Conservation (phyloP, 129 eudicot genomes). For the Oenanthe sinensis region DNA sequence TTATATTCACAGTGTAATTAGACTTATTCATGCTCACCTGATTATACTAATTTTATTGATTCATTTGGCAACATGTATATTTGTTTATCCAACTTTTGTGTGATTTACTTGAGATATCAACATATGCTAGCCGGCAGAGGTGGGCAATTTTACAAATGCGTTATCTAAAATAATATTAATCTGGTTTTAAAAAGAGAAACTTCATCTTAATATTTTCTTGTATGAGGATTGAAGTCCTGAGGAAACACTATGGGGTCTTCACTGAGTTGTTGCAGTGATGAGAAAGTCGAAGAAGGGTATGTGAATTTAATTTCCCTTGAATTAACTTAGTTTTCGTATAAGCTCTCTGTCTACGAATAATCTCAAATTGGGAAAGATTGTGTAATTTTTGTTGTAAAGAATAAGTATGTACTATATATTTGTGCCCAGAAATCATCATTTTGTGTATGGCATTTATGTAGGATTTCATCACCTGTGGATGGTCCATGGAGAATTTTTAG, state of each 20-base stretch:
- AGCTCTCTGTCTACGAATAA: neutral
- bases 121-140: slow-evolving; percentile 2
- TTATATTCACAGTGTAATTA: neutral
- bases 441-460: slow-evolving; percentile 3
- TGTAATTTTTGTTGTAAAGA: neutral
- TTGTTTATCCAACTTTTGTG: neutral
- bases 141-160: slow-evolving; percentile 1
- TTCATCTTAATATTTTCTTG: neutral
- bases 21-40: neutral
- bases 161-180: neutral
- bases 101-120: neutral
- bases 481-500: slow-evolving; percentile 57
- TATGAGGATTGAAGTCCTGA: neutral
- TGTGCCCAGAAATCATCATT: neutral
- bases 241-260: slow-evolving; percentile 46
- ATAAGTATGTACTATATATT: neutral
- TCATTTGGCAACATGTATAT: neutral
- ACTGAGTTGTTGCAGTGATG: slow-evolving; percentile 47
- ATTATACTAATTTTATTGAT: neutral
- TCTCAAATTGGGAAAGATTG: neutral
- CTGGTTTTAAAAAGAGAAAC: neutral
- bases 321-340: neutral
- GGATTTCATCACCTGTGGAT: slow-evolving; percentile 21
- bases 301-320: neutral
- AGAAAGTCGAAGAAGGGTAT: slow-evolving; percentile 66